Evolutionary conservation across 306 rosid species (phyloP), one percentile per base, ranked within the genome.

Genomic region (Cucurbita moschata): DNA sequence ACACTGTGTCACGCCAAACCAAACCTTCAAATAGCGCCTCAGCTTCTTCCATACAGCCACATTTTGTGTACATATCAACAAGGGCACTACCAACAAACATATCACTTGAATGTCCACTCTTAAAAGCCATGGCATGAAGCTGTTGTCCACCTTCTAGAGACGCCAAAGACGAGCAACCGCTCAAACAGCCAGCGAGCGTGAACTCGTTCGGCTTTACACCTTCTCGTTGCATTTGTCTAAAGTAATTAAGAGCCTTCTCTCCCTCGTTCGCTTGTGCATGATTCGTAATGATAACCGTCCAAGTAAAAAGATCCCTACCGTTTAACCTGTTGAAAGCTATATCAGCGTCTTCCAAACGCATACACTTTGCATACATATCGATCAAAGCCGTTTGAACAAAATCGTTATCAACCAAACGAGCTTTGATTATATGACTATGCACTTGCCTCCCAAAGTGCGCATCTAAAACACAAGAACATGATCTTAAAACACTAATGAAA

Each of bases 151-250:
- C 75, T 52, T 74, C 81, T 42, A 79, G 63, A 78, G 71, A 49
- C 63, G 80, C 51, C 37, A 77, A 46, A n/a, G 76, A 60, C 12
- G 81, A 79, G 75, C 83, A 79, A 76, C 74, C 79, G 77, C 83
- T 79, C 74, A 82, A 82, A 72, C 82, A 59, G 46, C 83, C 77
- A 39, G 75, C 71, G 8, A 82, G 50, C 11, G 78, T 76, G 72
- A 65, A 82, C 56, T 76, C 80, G 3, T 82, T 82, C 35, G 86
- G 83, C 78, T 73, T 82, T n/a, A 82, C 12, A 46, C 82, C 81
- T 76, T 82, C 79, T 72, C 46, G 54, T 16, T 76, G 86, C 83
- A 82, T 76, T 59, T 79, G 73, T n/a, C 35, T 62, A 47, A 76
- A 79, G 58, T 65, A 79, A 51, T 61, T 65, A 44, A 80, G 52